Conservation (phyloP, 257 asterid species). For the Rehmannia glutinosa region DNA sequence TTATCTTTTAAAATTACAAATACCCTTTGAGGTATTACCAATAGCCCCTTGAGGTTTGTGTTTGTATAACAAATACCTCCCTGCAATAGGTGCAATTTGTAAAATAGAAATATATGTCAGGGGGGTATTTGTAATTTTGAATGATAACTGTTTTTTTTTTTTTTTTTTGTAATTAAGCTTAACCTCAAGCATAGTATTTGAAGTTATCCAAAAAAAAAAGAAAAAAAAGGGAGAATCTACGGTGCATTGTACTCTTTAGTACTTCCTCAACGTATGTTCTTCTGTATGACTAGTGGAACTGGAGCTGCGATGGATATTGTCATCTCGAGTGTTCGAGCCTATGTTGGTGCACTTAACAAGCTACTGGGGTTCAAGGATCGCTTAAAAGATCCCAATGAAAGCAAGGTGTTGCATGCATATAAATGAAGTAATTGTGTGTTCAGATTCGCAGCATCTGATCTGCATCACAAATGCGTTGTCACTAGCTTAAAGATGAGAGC, state of each 20-base stretch:
- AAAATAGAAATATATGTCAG: background rate
- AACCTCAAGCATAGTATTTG: background rate
- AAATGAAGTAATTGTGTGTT: conserved; percentile 9
- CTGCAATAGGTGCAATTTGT: background rate
- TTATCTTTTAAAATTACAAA: background rate
- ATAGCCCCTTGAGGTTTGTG: background rate
- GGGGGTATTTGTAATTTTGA: background rate
- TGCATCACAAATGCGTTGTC: background rate
- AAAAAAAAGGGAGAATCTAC: background rate
- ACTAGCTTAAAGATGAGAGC: background rate
- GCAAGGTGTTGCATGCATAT: conserved; percentile 24
- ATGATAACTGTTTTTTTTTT: no score
- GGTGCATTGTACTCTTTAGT: background rate
- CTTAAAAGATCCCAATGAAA: conserved; percentile 21
- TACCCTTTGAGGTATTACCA: background rate
- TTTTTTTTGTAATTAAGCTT: background rate
- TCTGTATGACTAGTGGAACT: conserved; percentile 55
- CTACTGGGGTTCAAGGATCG: conserved; percentile 54
- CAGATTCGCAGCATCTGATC: background rate
- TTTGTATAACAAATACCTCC: background rate
- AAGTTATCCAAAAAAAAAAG: background rate
- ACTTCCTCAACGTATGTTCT: background rate
- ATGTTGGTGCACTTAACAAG: conserved; percentile 90
- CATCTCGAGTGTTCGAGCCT: conserved; percentile 87
- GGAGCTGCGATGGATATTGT: conserved; percentile 93